Evolutionary conservation across 352 stramenopile genomes (phyloP).

Genomic region (Pythium diclinum): DNA sequence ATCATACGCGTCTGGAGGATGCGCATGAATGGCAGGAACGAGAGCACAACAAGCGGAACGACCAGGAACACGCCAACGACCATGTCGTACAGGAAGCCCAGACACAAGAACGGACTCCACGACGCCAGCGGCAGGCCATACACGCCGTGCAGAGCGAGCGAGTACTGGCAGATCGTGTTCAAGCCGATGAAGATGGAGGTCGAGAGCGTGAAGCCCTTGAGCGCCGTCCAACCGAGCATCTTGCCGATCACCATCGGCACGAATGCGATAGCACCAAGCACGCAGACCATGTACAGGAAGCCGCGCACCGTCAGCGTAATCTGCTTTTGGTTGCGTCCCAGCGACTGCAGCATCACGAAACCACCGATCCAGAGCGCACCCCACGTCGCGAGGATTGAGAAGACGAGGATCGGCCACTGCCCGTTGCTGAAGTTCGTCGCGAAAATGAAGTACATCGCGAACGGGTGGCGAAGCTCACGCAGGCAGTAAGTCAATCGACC

Average conservation of each 20-base stretch:
- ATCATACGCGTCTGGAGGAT: slow-evolving; percentile 85
- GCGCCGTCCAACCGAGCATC: slow-evolving; percentile 52
- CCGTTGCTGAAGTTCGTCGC: slow-evolving; percentile 67
- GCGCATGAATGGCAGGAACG: slow-evolving; percentile 81
- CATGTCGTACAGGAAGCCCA: slow-evolving; percentile 88
- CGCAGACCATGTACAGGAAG: slow-evolving; percentile 70
- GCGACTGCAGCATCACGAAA: slow-evolving; percentile 38
- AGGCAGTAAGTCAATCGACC: slow-evolving; percentile 72
- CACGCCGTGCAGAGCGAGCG: slow-evolving; percentile 60
- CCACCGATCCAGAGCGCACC: slow-evolving; percentile 39
- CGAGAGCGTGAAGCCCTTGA: slow-evolving; percentile 68
- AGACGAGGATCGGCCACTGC: slow-evolving; percentile 44
- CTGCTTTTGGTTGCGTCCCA: slow-evolving; percentile 59
- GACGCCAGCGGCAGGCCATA: slow-evolving; percentile 61
- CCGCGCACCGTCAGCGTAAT: slow-evolving; percentile 55
- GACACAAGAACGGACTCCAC: slow-evolving; percentile 60
- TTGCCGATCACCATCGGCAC: slow-evolving; percentile 54
- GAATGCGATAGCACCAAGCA: slow-evolving; percentile 56
- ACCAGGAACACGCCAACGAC: slow-evolving; percentile 78
- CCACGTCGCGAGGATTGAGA: slow-evolving; percentile 14
- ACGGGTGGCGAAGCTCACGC: slow-evolving; percentile 69
- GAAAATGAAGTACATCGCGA: slow-evolving; percentile 85
- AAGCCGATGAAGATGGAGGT: slow-evolving; percentile 66
- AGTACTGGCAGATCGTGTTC: slow-evolving; percentile 71
- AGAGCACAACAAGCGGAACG: slow-evolving; percentile 67